Percentiles rank a stretch among this genome's conserved stretches.
Evolutionary conservation across 306 rosid genomes (phyloP).

Genomic region (Parietaria judaica): DNA sequence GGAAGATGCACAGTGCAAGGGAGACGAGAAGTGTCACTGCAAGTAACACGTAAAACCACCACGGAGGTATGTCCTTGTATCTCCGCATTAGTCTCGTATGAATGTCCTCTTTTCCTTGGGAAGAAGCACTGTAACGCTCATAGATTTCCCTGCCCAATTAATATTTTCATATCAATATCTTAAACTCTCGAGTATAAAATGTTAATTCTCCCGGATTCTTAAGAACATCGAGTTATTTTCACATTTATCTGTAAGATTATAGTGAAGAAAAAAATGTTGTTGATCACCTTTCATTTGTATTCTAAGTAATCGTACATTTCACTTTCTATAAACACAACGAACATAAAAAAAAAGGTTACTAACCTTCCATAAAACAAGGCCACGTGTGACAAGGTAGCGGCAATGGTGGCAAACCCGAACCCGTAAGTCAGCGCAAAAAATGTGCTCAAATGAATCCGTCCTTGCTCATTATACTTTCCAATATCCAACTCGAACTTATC

Average conservation of each 20-base stretch:
- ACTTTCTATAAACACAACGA: no score
- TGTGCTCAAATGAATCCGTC: slow-evolving; percentile 51
- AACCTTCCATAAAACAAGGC: slow-evolving; percentile 73
- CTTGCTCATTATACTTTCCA: slow-evolving; percentile 41
- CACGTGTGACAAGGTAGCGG: slow-evolving; percentile 69
- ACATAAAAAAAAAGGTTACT: not conserved
- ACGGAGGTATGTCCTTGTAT: slow-evolving; percentile 74
- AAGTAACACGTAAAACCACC: slow-evolving; percentile 74
- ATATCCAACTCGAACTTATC: slow-evolving; percentile 47
- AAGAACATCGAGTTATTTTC: slow-evolving; percentile 1
- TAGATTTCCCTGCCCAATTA: slow-evolving; percentile 63
- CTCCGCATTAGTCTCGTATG: slow-evolving; percentile 70
- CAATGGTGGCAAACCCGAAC: slow-evolving; percentile 72
- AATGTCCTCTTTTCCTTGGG: slow-evolving; percentile 53
- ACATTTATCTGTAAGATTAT: no score
- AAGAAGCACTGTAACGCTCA: slow-evolving; percentile 54
- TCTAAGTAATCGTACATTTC: no score
- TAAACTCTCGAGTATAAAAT: slow-evolving; percentile 2
- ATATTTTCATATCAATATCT: not conserved
- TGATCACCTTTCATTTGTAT: no score
- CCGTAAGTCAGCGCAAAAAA: slow-evolving; percentile 64
- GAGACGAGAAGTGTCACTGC: slow-evolving; percentile 43
- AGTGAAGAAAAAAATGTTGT: no score
- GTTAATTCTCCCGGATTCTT: no score
- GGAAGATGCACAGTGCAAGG: slow-evolving; percentile 49